A percentile compares a stretch with the other conserved stretches of the same genome.
phyloP scores from a whole-genome alignment of 2,329 filamentous ascomycete genomes.

The Colletotrichum navitas region DNA sequence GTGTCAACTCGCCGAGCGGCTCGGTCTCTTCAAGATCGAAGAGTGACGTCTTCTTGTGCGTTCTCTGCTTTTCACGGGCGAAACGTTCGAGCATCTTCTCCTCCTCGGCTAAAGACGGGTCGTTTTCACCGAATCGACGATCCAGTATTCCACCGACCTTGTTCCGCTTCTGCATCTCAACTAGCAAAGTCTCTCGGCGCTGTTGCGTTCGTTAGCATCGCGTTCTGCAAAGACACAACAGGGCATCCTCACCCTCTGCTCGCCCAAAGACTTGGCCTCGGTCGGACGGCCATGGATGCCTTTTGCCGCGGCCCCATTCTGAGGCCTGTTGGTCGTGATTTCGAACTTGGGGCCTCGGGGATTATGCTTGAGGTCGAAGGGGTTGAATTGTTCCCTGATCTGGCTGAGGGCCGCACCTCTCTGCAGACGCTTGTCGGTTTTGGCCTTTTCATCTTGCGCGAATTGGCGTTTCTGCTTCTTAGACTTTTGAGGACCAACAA shows the following conservation, averaged over 20 bases:
- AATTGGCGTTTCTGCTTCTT: conserved; percentile 92
- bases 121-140: conserved; percentile 94
- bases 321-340: conserved; percentile 76
- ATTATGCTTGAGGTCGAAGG: conserved; percentile 91
- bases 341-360: conserved; percentile 86
- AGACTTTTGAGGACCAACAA: conserved; percentile 91
- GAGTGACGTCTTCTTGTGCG: conserved; percentile 80
- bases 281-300: conserved; percentile 81
- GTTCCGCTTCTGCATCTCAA: conserved; percentile 89
- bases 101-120: conserved; percentile 92
- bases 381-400: conserved; percentile 97
- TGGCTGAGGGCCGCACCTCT: conserved; percentile 82
- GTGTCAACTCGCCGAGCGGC: conserved; percentile 78
- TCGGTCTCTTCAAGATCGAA: conserved; percentile 92
- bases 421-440: conserved; percentile 79
- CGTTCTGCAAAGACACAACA: conserved; percentile 37
- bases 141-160: conserved; percentile 95
- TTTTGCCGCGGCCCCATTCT: conserved; percentile 64
- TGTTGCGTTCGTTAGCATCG: conserved; percentile 49
- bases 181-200: conserved; percentile 85
- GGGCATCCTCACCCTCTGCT: conserved; percentile 75
- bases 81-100: conserved; percentile 93
- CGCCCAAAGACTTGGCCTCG: conserved; percentile 85
- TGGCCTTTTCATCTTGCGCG: conserved; percentile 73
- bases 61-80: conserved; percentile 85